These are phyloP conservation scores for Zoysia japonica DNA, from an alignment of 176 grass and related monocot species.

Conservation along the genomic window DNA sequence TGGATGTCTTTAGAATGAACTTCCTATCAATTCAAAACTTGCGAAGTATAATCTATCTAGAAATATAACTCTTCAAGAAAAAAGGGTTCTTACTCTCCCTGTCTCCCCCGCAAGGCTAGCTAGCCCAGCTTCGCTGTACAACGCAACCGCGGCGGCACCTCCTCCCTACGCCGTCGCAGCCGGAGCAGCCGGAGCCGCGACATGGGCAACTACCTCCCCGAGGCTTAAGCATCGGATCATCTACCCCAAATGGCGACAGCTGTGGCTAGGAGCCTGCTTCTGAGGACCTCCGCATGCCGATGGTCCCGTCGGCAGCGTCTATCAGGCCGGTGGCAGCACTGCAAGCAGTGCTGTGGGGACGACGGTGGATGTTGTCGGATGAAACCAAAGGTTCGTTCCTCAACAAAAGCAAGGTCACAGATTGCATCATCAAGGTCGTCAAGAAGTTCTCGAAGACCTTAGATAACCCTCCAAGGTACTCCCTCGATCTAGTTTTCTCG, in stretches of 20 bases:
- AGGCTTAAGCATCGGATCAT: background rate
- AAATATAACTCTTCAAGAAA: no score
- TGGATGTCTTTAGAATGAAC: no score
- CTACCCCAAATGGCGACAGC: slow-evolving; percentile 24
- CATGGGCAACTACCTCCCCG: background rate
- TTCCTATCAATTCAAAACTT: no score
- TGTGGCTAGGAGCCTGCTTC: slow-evolving; percentile 47
- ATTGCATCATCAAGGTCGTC: slow-evolving; percentile 62
- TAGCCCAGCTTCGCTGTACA: no score
- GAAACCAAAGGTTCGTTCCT: slow-evolving; percentile 62
- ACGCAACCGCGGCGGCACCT: no score
- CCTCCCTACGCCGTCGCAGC: background rate
- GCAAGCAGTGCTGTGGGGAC: slow-evolving; percentile 38
- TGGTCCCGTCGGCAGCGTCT: slow-evolving; percentile 5
- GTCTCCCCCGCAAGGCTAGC: no score
- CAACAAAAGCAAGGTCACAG: slow-evolving; percentile 53
- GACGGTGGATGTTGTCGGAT: slow-evolving; percentile 53
- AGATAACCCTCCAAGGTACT: slow-evolving; percentile 52
- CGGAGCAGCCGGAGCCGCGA: background rate
- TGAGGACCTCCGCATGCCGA: slow-evolving; percentile 53
- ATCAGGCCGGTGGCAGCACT: slow-evolving; percentile 42
- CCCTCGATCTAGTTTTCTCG: no score
- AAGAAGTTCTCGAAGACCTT: slow-evolving; percentile 51
- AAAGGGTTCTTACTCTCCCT: no score
- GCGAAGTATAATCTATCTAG: no score